A percentile compares a stretch with the other conserved stretches of the same genome.
phyloP scores from a whole-genome alignment of 2,329 filamentous ascomycete species.

The Trichoderma arundinaceum region DNA sequence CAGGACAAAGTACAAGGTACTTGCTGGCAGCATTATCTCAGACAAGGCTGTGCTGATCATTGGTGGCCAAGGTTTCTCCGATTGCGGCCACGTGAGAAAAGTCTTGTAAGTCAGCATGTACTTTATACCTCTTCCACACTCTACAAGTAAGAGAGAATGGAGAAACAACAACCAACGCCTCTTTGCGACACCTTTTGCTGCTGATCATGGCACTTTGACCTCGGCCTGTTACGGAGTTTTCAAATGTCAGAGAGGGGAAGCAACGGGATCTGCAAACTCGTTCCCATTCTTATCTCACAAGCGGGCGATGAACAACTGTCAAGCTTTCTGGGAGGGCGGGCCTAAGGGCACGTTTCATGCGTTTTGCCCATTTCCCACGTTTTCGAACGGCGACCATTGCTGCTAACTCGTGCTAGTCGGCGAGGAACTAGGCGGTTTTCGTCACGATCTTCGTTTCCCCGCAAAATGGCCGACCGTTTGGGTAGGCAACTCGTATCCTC shows the following conservation, averaged over 20 bases:
- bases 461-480: conserved; percentile 22
- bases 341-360: conserved; percentile 27
- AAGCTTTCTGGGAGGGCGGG: conserved; percentile 7
- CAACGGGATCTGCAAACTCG: neutral
- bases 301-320: neutral
- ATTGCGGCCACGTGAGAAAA: conserved; percentile 4
- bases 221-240: neutral
- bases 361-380: conserved; percentile 20
- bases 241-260: neutral
- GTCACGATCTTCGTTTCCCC: conserved; percentile 25
- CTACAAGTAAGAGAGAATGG: neutral
- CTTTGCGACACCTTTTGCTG: too few species aligned
- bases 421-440: conserved; percentile 1
- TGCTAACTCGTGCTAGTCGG: neutral
- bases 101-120: neutral
- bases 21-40: neutral
- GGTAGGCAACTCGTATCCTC: conserved; percentile 2
- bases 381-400: conserved; percentile 12
- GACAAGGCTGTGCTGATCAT: conserved; percentile 14
- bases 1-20: neutral
- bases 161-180: neutral
- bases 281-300: neutral
- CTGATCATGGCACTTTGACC: neutral
- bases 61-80: conserved; percentile 17
- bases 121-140: neutral